Conservation (phyloP, 2,329 filamentous ascomycete genomes). For the Diplocarpon mali region DNA sequence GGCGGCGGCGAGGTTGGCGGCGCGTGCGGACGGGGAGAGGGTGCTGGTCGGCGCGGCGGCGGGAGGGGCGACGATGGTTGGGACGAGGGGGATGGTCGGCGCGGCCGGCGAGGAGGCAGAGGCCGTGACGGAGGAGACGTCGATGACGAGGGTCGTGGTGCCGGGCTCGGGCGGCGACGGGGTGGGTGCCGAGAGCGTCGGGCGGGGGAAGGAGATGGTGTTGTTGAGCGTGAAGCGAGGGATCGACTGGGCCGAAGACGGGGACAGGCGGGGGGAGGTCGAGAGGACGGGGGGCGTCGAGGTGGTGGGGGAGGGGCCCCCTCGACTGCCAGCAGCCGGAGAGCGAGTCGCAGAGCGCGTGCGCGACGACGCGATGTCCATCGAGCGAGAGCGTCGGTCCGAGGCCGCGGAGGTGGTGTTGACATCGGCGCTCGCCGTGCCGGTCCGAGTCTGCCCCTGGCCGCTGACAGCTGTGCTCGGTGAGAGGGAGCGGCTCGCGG, state of each 20-base stretch:
- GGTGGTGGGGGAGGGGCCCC: neutral
- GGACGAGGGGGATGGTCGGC: constrained; percentile 8
- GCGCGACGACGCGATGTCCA: too few species aligned
- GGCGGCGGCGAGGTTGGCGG: constrained; percentile 26
- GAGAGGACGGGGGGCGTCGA: neutral
- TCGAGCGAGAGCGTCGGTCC: too few species aligned
- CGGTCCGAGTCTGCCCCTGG: too few species aligned
- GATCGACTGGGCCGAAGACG: constrained; percentile 4
- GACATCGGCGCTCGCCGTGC: neutral
- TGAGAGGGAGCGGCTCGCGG: neutral
- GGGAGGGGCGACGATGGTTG: constrained; percentile 13
- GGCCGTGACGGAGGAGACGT: constrained; percentile 3
- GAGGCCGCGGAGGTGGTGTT: too few species aligned
- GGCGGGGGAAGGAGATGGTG: constrained; percentile 12
- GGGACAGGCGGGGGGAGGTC: neutral
- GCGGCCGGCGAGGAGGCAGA: constrained; percentile 2
- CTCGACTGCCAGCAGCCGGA: neutral
- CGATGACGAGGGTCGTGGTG: constrained; percentile 8
- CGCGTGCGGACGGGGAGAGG: constrained; percentile 13
- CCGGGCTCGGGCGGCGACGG: constrained; percentile 4
- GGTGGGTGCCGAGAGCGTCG: constrained; percentile 4
- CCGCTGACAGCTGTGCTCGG: too few species aligned
- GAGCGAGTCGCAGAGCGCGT: too few species aligned
- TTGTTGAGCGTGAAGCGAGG: constrained; percentile 19
- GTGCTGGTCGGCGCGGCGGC: neutral